Evolutionary conservation across 805 yeast species (phyloP).

Genomic region (Metschnikowia picachoensis): DNA sequence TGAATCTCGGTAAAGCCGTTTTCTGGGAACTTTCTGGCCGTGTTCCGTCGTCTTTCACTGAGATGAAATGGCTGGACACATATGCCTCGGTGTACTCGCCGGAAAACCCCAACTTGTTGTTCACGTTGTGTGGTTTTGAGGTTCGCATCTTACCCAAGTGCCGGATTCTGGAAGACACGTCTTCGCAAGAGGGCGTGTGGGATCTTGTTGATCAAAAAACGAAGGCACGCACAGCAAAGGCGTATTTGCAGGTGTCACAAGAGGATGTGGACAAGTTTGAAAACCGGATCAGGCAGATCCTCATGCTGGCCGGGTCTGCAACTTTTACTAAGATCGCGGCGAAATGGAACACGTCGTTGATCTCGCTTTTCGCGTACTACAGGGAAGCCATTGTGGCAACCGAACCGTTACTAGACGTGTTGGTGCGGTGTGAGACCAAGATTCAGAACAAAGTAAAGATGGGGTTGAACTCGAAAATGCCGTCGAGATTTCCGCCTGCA

Average conservation of each 20-base stretch:
- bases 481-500: constrained; percentile 97
- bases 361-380: constrained; percentile 81
- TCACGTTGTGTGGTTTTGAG: constrained; percentile 94
- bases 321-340: constrained; percentile 92
- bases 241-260: constrained; percentile 76
- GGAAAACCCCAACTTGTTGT: constrained; percentile 84
- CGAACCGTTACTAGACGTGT: constrained; percentile 65
- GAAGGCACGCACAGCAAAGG: constrained; percentile 85
- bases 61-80: constrained; percentile 74
- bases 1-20: constrained; percentile 84
- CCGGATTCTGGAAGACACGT: constrained; percentile 50
- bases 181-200: constrained; percentile 86
- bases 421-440: constrained; percentile 89
- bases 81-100: constrained; percentile 84
- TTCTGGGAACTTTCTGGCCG: constrained; percentile 87
- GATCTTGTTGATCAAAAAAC: constrained; percentile 66
- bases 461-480: constrained; percentile 97
- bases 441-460: constrained; percentile 91
- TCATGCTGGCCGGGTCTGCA: constrained; percentile 94
- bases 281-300: constrained; percentile 78
- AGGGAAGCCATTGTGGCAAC: constrained; percentile 92
- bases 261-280: constrained; percentile 78
- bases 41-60: constrained; percentile 69
- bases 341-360: constrained; percentile 91
- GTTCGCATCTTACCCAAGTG: constrained; percentile 78